These are phyloP conservation scores for Phylloporus gajari DNA, from an alignment of 1,284 basidiomycete genomes.

Conservation along the genomic window DNA sequence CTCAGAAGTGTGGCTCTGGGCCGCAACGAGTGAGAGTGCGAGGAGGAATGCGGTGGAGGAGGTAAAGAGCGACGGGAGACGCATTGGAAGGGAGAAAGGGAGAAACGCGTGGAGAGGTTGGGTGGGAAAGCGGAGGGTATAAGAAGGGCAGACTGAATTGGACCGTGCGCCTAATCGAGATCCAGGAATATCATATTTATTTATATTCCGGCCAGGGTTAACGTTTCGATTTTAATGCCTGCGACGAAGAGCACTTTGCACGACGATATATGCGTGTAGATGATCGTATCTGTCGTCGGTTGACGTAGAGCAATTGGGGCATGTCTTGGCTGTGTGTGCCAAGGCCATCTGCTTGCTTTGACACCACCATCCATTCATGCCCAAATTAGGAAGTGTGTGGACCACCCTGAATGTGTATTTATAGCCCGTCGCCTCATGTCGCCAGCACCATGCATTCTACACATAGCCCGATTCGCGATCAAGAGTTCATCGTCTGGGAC, in stretches of 20 bases:
- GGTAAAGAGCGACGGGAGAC: slow-evolving; percentile 33
- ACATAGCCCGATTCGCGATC: no score
- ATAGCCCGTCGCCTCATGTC: neutral
- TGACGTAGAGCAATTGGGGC: neutral
- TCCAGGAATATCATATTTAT: neutral
- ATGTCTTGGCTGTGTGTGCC: neutral
- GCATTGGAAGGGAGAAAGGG: slow-evolving; percentile 22
- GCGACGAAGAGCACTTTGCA: no score
- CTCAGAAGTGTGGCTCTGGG: slow-evolving; percentile 47
- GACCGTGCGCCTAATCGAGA: slow-evolving; percentile 4
- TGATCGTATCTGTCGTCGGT: no score
- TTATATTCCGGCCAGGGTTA: no score
- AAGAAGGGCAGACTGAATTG: slow-evolving; percentile 3
- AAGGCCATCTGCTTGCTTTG: neutral
- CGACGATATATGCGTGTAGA: no score
- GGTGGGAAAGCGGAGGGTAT: slow-evolving; percentile 6
- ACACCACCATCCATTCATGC: no score
- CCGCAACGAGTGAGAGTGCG: slow-evolving; percentile 14
- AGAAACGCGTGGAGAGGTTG: neutral
- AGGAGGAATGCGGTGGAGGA: slow-evolving; percentile 12
- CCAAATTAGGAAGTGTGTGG: neutral
- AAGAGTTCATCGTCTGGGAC: slow-evolving; percentile 32
- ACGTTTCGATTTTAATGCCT: no score
- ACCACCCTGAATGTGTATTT: neutral
- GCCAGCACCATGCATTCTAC: neutral